Conservation (phyloP, 129 eudicot genomes). For the Lonicera japonica region DNA sequence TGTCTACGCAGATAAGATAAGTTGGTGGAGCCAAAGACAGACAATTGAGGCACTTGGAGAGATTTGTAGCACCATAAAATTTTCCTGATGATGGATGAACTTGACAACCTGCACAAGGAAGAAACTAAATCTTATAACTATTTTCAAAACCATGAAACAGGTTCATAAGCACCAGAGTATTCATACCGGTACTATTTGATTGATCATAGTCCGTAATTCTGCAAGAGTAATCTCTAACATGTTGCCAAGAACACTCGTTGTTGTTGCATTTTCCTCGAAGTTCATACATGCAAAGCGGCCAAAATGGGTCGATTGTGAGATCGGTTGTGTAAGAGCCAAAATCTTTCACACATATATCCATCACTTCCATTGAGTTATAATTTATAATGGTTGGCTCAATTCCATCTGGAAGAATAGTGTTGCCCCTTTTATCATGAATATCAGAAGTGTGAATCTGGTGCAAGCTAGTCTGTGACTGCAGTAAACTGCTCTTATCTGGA, state of each 20-base stretch:
- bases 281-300: constrained; percentile 86
- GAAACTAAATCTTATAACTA: constrained; percentile 2
- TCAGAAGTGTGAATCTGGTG: constrained; percentile 12
- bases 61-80: constrained; percentile 2
- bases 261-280: constrained; percentile 75
- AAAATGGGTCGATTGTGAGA: constrained; percentile 48
- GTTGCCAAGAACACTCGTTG: constrained; percentile 80
- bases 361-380: constrained; percentile 13
- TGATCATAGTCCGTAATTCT: constrained; percentile 13
- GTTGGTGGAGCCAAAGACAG: constrained; percentile 51
- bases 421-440: constrained; percentile 13
- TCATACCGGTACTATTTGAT: constrained; percentile 20
- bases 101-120: constrained; percentile 30
- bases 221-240: constrained; percentile 42
- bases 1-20: constrained; percentile 49
- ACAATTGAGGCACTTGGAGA: constrained; percentile 20
- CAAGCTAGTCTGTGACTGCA: constrained; percentile 1
- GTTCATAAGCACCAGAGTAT: too few relatives aligned
- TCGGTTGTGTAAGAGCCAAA: constrained; percentile 51
- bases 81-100: neutral
- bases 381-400: constrained; percentile 9
- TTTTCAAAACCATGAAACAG: neutral
- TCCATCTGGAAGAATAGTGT: constrained; percentile 12
- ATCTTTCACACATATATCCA: constrained; percentile 24
- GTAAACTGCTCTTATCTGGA: neutral